phyloP scores from a whole-genome alignment of 2,329 filamentous ascomycete genomes.

The Cryphonectria nitschkei region DNA sequence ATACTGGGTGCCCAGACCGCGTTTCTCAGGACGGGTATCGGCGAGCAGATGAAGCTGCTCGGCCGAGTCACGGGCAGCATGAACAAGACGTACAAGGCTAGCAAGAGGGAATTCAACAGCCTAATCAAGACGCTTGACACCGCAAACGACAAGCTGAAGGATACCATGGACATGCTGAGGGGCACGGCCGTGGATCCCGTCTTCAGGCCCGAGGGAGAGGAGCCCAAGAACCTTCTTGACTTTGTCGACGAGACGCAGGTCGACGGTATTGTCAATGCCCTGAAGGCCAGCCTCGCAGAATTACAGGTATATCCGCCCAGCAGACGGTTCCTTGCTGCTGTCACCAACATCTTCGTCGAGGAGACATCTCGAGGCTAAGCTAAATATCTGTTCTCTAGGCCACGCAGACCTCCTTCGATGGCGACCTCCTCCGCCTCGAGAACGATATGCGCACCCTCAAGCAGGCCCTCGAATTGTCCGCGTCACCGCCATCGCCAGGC shows the following conservation, averaged over 20 bases:
- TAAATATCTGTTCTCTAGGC: conserved; percentile 43
- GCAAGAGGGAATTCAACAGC: conserved; percentile 62
- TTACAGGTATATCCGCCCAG: conserved; percentile 56
- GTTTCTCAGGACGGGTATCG: conserved; percentile 68
- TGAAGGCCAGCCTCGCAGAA: conserved; percentile 73
- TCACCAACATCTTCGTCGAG: background rate
- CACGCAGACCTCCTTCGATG: conserved; percentile 74
- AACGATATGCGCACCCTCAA: conserved; percentile 70
- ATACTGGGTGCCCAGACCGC: conserved; percentile 70
- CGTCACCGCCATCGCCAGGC: conserved; percentile 40
- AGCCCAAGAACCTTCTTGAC: conserved; percentile 68
- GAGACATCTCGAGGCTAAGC: background rate
- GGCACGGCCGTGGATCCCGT: conserved; percentile 66
- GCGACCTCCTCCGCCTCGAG: conserved; percentile 75
- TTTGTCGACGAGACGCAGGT: conserved; percentile 78
- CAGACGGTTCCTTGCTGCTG: background rate
- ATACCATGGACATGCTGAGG: conserved; percentile 67
- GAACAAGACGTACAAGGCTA: conserved; percentile 59
- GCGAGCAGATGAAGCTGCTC: conserved; percentile 58
- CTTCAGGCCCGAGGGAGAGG: conserved; percentile 63
- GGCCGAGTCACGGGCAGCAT: conserved; percentile 55
- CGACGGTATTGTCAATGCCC: conserved; percentile 63
- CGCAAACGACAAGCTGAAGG: conserved; percentile 65
- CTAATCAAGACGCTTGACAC: conserved; percentile 68
- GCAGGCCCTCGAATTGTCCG: conserved; percentile 51